phyloP scores from a whole-genome alignment of 768 basidiomycete genomes.

The Hortiboletus campestris region DNA sequence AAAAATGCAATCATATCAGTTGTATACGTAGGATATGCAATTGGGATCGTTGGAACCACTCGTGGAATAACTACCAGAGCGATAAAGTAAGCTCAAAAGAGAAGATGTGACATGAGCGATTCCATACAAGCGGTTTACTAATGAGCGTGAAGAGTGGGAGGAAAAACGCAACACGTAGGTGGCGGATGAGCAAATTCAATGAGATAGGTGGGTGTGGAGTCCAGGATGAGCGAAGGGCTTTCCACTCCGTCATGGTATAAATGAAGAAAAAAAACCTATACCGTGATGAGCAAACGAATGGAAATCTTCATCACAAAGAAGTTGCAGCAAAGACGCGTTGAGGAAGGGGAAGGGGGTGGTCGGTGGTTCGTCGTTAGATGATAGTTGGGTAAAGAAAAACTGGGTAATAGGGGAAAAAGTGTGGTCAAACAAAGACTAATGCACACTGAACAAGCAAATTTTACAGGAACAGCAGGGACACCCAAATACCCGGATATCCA shows the following conservation, averaged over 20 bases:
- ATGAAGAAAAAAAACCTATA: slow-evolving; percentile 22
- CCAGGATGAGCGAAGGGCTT: slow-evolving; percentile 13
- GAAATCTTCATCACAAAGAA: slow-evolving; percentile 15
- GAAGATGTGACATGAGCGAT: slow-evolving; percentile 12
- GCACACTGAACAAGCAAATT: slow-evolving; percentile 26
- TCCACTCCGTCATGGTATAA: slow-evolving; percentile 25
- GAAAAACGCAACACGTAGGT: slow-evolving; percentile 5
- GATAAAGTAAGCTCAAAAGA: slow-evolving; percentile 22
- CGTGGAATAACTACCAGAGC: slow-evolving; percentile 19
- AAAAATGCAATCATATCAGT: slow-evolving; percentile 8
- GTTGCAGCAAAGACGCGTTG: slow-evolving; percentile 1
- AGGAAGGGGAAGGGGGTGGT: slow-evolving; percentile 6
- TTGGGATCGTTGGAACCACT: slow-evolving; percentile 8
- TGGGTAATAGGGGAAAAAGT: background rate
- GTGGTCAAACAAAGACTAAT: slow-evolving; percentile 8
- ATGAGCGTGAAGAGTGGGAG: slow-evolving; percentile 18
- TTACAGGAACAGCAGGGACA: slow-evolving; percentile 22
- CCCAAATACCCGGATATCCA: slow-evolving; percentile 17
- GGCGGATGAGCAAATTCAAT: slow-evolving; percentile 15
- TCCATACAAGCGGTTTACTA: slow-evolving; percentile 25
- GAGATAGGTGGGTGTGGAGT: slow-evolving; percentile 16
- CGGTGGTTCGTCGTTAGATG: slow-evolving; percentile 14
- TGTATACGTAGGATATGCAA: slow-evolving; percentile 12
- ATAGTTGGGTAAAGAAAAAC: slow-evolving; percentile 2
- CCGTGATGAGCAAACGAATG: slow-evolving; percentile 15